A percentile compares a stretch with the other conserved stretches of the same genome.
Conservation (phyloP, 208 protist species). For the Trichomonas gallinae region DNA sequence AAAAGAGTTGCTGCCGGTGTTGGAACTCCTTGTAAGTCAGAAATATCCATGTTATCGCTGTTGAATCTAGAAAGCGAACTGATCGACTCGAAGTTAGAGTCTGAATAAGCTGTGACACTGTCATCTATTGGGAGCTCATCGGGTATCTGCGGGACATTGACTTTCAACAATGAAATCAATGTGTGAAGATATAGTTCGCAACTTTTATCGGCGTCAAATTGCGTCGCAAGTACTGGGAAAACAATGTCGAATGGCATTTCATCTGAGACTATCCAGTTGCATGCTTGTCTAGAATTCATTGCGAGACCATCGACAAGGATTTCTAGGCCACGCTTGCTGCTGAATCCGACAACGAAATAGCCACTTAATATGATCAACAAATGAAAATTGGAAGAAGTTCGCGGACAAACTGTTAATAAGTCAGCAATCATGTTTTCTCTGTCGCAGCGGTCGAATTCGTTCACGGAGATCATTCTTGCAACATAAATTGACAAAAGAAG, state of each 20-base stretch:
- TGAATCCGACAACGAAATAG: neutral
- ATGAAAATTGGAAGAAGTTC: neutral
- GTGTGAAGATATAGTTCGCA: neutral
- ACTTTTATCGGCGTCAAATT: neutral
- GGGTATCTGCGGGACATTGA: neutral
- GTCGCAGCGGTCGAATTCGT: neutral
- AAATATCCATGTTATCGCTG: neutral
- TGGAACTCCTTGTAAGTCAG: neutral
- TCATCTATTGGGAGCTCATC: neutral
- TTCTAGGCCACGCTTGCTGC: neutral
- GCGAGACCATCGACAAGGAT: neutral
- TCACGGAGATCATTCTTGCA: neutral
- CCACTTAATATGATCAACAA: neutral
- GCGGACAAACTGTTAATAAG: neutral
- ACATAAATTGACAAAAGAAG: neutral
- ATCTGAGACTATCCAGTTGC: neutral
- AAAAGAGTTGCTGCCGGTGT: neutral
- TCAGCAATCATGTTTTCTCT: neutral
- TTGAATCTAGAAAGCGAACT: neutral
- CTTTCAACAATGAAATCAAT: neutral
- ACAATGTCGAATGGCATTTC: neutral
- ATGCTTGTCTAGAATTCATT: neutral
- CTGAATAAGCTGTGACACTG: neutral
- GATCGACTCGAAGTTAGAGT: neutral
- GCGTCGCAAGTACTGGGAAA: neutral